phyloP scores from a whole-genome alignment of 2,329 filamentous ascomycete species.

The Aspergillus quadricinctus region DNA sequence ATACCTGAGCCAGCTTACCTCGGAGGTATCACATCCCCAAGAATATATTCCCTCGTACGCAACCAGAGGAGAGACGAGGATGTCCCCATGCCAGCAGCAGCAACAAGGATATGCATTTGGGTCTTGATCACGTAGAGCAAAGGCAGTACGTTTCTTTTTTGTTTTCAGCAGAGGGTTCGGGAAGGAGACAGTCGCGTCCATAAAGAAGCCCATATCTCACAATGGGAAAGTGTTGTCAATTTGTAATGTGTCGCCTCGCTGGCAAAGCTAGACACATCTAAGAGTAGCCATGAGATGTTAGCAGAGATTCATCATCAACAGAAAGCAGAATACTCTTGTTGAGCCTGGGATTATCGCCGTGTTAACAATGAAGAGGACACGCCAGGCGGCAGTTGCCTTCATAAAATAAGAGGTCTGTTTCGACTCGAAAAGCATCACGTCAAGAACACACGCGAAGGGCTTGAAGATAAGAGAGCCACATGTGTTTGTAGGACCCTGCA shows the following conservation, averaged over 20 bases:
- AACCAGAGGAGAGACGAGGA: too few relatives aligned
- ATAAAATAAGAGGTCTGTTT: background rate
- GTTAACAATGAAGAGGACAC: background rate
- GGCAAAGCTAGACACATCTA: background rate
- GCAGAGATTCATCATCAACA: background rate
- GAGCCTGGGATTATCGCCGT: background rate
- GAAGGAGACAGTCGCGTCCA: background rate
- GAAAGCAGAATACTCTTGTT: background rate
- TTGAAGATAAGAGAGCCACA: background rate
- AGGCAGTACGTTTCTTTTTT: background rate
- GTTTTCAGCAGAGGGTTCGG: background rate
- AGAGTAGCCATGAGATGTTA: background rate
- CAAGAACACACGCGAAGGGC: background rate
- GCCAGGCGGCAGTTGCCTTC: background rate
- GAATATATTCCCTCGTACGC: too few relatives aligned
- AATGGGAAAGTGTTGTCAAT: background rate
- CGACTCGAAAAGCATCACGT: background rate
- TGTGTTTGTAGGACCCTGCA: too few relatives aligned
- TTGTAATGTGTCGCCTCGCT: background rate
- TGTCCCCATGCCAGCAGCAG: background rate
- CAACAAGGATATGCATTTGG: background rate
- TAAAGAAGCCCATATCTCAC: background rate
- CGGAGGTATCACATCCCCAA: too few relatives aligned
- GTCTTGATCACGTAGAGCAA: background rate
- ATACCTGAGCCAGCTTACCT: too few relatives aligned